These are phyloP conservation scores for Centaurea solstitialis DNA, from an alignment of 129 eudicot genomes.

Conservation along the genomic window DNA sequence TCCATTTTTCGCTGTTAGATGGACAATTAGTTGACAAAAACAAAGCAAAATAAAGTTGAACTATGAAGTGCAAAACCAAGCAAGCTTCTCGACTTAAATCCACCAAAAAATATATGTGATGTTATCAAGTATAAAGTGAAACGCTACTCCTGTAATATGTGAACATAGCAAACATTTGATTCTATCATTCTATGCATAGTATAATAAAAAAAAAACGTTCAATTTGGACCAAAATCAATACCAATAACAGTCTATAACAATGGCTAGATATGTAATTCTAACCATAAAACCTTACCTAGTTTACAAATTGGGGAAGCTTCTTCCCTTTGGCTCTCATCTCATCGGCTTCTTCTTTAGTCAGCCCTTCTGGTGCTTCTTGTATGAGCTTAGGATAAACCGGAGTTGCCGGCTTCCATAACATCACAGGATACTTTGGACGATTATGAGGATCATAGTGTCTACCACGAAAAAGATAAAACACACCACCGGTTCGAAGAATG, in stretches of 20 bases:
- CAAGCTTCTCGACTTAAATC: neutral
- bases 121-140: neutral
- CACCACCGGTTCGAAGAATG: slow-evolving; percentile 87
- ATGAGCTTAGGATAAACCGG: slow-evolving; percentile 99
- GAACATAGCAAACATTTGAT: neutral
- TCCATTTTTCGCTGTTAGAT: slow-evolving; percentile 77
- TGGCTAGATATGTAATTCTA: neutral
- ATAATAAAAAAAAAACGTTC: neutral
- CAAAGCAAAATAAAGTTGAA: neutral
- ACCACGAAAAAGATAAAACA: slow-evolving; percentile 82
- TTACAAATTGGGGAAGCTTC: slow-evolving; percentile 79
- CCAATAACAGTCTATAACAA: neutral
- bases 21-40: neutral
- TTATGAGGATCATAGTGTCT: slow-evolving; percentile 77
- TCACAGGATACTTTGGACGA: slow-evolving; percentile 85
- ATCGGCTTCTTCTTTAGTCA: slow-evolving; percentile 90
- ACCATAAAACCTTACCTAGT: slow-evolving; percentile 53
- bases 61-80: neutral
- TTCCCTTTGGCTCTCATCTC: slow-evolving; percentile 79
- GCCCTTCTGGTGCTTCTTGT: slow-evolving; percentile 95
- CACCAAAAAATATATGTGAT: neutral
- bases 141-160: too few species aligned
- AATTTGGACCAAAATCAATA: neutral
- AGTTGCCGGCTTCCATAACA: slow-evolving; percentile 99
- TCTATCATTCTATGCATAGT: neutral